These are phyloP conservation scores for Glycine tomentella DNA, from an alignment of 306 rosid species.

Conservation along the genomic window DNA sequence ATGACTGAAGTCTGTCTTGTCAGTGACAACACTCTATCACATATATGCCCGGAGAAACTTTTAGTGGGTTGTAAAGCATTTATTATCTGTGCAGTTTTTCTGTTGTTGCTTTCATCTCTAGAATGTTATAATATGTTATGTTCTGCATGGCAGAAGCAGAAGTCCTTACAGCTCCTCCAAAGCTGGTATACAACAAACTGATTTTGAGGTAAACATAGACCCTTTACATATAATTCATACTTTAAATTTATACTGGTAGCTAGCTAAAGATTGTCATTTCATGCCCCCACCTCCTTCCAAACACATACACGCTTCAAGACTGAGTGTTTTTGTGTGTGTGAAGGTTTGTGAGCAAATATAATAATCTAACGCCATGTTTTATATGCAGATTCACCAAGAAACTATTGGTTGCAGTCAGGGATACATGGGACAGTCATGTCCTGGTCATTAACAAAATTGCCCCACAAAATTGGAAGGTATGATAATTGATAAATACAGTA, in stretches of 20 bases:
- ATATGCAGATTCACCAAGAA: slow-evolving; percentile 79
- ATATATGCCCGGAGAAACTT: slow-evolving; percentile 17
- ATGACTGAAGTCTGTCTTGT: slow-evolving; percentile 22
- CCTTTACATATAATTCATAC: slow-evolving; percentile 35
- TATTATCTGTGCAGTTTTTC: slow-evolving; percentile 27
- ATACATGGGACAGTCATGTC: slow-evolving; percentile 82
- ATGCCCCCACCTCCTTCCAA: background rate
- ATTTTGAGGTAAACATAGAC: slow-evolving; percentile 68
- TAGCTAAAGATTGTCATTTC: slow-evolving; percentile 43
- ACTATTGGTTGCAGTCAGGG: slow-evolving; percentile 83
- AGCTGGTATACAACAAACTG: slow-evolving; percentile 87
- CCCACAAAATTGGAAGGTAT: slow-evolving; percentile 93
- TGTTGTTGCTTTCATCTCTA: slow-evolving; percentile 30
- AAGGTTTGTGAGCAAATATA: slow-evolving; percentile 5
- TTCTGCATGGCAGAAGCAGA: slow-evolving; percentile 75
- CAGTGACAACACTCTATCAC: background rate
- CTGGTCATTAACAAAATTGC: slow-evolving; percentile 67
- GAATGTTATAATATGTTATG: slow-evolving; percentile 40
- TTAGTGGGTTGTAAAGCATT: slow-evolving; percentile 23
- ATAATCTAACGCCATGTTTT: slow-evolving; percentile 34
- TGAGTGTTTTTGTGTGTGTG: slow-evolving; percentile 18
- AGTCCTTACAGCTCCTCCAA: slow-evolving; percentile 93
- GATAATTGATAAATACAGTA: slow-evolving; percentile 5
- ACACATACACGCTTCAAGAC: no score
- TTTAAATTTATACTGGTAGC: slow-evolving; percentile 17